phyloP scores from a whole-genome alignment of 1,284 basidiomycete genomes.

The Puccinia sorghi region DNA sequence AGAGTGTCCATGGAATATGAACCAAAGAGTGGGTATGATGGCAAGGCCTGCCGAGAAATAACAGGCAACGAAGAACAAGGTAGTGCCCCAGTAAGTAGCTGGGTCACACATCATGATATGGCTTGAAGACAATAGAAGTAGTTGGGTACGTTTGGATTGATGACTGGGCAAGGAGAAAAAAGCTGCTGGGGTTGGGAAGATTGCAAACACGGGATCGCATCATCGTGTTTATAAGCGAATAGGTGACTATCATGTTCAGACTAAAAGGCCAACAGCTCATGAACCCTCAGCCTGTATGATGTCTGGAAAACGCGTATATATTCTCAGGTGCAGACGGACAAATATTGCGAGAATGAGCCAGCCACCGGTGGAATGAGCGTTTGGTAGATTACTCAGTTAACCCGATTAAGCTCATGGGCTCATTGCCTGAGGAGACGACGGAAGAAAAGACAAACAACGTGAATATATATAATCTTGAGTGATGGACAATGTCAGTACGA shows the following conservation, averaged over 20 bases:
- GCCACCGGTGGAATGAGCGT: background rate
- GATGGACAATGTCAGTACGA: background rate
- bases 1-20: constrained; percentile 42
- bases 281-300: background rate
- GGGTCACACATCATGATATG: background rate
- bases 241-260: too few relatives aligned
- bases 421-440: background rate
- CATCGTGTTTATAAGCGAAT: background rate
- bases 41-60: constrained; percentile 28
- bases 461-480: background rate
- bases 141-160: background rate
- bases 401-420: background rate
- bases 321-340: background rate
- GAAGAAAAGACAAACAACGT: background rate
- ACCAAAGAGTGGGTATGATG: constrained; percentile 37
- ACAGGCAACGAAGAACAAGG: constrained; percentile 23
- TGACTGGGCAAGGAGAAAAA: too few relatives aligned
- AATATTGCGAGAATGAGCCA: background rate
- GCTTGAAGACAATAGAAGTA: background rate
- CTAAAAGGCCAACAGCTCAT: background rate
- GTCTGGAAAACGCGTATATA: background rate
- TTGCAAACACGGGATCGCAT: background rate
- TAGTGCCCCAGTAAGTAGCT: constrained; percentile 22
- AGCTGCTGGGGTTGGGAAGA: background rate
- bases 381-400: constrained; percentile 2